Evolutionary conservation across 257 asterid genomes (phyloP), one percentile per base, ranked within the genome.

Genomic region (Nicotiana benthamiana): DNA sequence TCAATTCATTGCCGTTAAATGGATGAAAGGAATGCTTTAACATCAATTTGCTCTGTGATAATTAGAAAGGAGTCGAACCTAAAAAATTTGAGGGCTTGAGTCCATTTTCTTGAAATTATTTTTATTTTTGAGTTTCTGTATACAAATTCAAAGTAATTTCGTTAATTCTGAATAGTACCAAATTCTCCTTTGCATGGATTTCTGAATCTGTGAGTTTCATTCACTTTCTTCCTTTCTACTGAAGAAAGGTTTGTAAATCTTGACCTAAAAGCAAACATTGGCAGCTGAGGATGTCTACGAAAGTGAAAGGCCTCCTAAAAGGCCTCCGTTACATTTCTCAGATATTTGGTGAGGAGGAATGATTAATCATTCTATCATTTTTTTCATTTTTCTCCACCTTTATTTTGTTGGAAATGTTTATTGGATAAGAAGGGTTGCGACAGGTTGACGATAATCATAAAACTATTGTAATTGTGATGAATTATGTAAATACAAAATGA

Each of bases 321-420:
- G 99, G 99, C 88, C 90, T 96, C 80, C 91, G 93, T 87, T 92
- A 96, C 92, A 94, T 96, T 85, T 94, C 98, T 83, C 98, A 92
- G 32, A 90, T 96, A 66, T 96, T 96, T 83, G 99, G 99, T 95
- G 27, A 79, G 92, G 27, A 79, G 92, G 80, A 40, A 20, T 51
- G 43, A 24, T 74, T 5, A 26, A 3, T 48, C 4, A 6, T 3
- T 43, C 9, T 80, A 10, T 70, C n/a, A 22, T 11, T 48, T 5
- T n/a, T 59, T 60, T 77, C 53, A 4, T 11, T 2, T 3, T 40
- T 40, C 22, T 24, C 10, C 5, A 13, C 1, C 12, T n/a, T 46
- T 5, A 27, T 18, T 48, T 43, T n/a, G 28, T 22, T 43, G 59
- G 27, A 43, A 22, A 57, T 60, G 53, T 70, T 43, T 70, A 70